Evolutionary conservation across 164 flowering plant genomes (phyloP).

Genomic region (Nelumbo lutea): DNA sequence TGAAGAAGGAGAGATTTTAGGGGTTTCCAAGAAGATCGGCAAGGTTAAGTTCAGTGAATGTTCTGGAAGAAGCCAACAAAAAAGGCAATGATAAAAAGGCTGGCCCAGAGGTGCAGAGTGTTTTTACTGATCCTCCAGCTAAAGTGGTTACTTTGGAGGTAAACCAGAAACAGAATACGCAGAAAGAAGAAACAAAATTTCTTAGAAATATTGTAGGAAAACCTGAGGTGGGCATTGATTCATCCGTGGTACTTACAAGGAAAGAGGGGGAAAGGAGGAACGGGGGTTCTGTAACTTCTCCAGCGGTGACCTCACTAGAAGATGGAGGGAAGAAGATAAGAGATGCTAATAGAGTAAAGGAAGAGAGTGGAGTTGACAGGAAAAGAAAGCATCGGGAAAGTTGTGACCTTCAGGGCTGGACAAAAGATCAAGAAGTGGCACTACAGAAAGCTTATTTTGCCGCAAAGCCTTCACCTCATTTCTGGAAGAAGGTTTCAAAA

Average conservation of each 20-base stretch:
- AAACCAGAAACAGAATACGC: slow-evolving; percentile 1
- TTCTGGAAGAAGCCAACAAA: not conserved
- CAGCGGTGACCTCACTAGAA: not conserved
- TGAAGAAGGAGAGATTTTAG: too few relatives aligned
- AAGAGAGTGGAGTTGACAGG: slow-evolving; percentile 18
- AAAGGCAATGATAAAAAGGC: not conserved
- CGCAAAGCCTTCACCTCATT: slow-evolving; percentile 69
- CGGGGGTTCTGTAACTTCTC: not conserved
- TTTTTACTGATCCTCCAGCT: not conserved
- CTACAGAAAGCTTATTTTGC: slow-evolving; percentile 69
- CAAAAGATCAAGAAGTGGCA: slow-evolving; percentile 65
- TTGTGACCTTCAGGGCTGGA: slow-evolving; percentile 48
- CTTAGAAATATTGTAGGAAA: slow-evolving; percentile 3
- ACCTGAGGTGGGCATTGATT: not conserved
- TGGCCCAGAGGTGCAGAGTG: not conserved
- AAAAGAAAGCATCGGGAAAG: slow-evolving; percentile 27
- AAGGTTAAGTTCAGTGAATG: not conserved
- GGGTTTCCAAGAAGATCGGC: not conserved
- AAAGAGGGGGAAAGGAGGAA: not conserved
- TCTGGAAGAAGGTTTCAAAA: slow-evolving; percentile 90
- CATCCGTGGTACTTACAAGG: not conserved
- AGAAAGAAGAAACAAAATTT: not conserved
- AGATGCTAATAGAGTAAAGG: slow-evolving; percentile 6
- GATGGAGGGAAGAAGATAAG: slow-evolving; percentile 5
- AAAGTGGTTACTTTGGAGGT: slow-evolving; percentile 8